phyloP scores from a whole-genome alignment of 495 filamentous ascomycete genomes.

The Aspergillus panamensis region DNA sequence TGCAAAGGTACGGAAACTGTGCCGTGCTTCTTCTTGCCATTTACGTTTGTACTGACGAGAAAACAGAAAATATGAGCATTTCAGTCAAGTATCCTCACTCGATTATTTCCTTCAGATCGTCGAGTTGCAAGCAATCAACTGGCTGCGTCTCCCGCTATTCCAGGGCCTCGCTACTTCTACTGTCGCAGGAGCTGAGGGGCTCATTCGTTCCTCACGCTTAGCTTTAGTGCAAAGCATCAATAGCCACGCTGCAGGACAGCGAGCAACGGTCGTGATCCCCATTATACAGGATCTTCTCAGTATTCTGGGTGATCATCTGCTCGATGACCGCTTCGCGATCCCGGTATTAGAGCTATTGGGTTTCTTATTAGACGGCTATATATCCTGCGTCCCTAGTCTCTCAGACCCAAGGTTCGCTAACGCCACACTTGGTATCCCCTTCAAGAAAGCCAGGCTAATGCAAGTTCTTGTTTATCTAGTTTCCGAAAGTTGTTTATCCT shows the following conservation, averaged over 20 bases:
- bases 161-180: slow-evolving; percentile 79
- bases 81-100: slow-evolving; percentile 41
- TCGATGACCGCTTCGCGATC: slow-evolving; percentile 66
- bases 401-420: slow-evolving; percentile 24
- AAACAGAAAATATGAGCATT: slow-evolving; percentile 41
- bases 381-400: slow-evolving; percentile 15
- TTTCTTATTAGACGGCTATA: slow-evolving; percentile 61
- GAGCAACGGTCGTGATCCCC: slow-evolving; percentile 26
- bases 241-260: slow-evolving; percentile 35
- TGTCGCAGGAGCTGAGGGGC: slow-evolving; percentile 75
- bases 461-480: slow-evolving; percentile 25
- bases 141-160: slow-evolving; percentile 50
- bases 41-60: slow-evolving; percentile 19
- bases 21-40: neutral
- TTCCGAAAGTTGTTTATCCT: slow-evolving; percentile 60
- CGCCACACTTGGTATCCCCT: neutral
- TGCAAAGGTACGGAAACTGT: slow-evolving; percentile 30
- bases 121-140: slow-evolving; percentile 33
- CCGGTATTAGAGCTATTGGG: slow-evolving; percentile 71
- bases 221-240: slow-evolving; percentile 56
- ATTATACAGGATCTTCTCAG: slow-evolving; percentile 42
- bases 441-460: neutral
- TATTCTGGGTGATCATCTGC: slow-evolving; percentile 44
- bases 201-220: slow-evolving; percentile 68
- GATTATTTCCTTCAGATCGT: slow-evolving; percentile 46